A percentile compares a stretch with the other conserved stretches of the same genome.
Evolutionary conservation across 768 basidiomycete species (phyloP).

Genomic region (Lanmaoa rubissima): DNA sequence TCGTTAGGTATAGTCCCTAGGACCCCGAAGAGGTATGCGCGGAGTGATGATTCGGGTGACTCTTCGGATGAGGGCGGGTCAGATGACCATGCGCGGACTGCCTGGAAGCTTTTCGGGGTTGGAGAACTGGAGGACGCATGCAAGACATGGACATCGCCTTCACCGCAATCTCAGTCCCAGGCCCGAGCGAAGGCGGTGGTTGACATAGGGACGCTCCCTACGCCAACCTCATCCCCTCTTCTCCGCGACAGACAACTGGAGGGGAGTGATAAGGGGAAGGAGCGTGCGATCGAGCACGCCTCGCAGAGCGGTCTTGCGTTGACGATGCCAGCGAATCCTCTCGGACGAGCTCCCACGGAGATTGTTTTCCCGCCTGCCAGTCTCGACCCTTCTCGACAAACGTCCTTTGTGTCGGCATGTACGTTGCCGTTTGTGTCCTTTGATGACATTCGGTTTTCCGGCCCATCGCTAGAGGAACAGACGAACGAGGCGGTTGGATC

Average conservation of each 20-base stretch:
- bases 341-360: conserved; percentile 1
- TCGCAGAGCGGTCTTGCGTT: neutral
- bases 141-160: conserved; percentile 21
- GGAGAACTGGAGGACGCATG: conserved; percentile 24
- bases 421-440: conserved; percentile 18
- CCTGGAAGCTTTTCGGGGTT: conserved; percentile 53
- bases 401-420: conserved; percentile 3
- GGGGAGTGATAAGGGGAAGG: conserved; percentile 5
- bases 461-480: neutral
- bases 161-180: conserved; percentile 5
- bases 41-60: conserved; percentile 42
- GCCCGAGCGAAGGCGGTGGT: neutral
- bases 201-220: conserved; percentile 15
- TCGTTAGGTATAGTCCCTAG: neutral
- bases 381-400: neutral
- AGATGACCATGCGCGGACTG: conserved; percentile 53
- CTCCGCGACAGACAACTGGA: neutral
- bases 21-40: conserved; percentile 5
- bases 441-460: neutral
- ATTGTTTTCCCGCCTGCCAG: neutral
- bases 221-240: conserved; percentile 27
- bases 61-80: conserved; percentile 42
- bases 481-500: neutral
- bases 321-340: neutral
- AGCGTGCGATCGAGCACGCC: neutral